Base-by-base conservation (phyloP, 208 protist species). In the Acanthamoeba lenticulata region DNA sequence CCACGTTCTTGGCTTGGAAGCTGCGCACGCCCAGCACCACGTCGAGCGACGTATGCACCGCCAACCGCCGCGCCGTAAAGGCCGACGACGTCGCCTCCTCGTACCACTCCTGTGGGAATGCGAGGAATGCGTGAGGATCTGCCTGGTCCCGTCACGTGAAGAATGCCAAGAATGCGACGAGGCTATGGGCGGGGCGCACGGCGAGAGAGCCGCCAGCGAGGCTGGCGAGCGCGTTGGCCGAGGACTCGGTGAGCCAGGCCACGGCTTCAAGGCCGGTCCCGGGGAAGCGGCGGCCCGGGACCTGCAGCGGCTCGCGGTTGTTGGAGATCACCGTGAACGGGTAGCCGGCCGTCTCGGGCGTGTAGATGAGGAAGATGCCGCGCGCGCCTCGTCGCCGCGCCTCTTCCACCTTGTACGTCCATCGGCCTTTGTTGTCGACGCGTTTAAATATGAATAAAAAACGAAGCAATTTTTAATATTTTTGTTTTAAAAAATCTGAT, bases 321-420 rank as follows among this genome's bases (percentile, higher is more conserved):
- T 83, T 83, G 27, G 74, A 83, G 42, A 83, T 83, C 17, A 83
- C 74, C 74, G 74, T 55, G 74, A 83, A 83, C 9, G 74, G 74
- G 34, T 83, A 83, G 42, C 74, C 74, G 74, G 74, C 74, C 27
- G 74, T 83, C 15, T 44, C 74, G 27, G 74, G 74, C 29, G 74
- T 83, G 42, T 83, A 83, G 42, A 83, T 83, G 40, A 83, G 74
- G 27, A 83, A 83, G 42, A 83, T 83, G 74, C 74, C 74, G 45
- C 74, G 74, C 11, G 74, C 74, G 29, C 74, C 74, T 44, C 74
- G 27, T 44, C 74, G 40, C n/a, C 74, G 7, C 21, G 38, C 74
- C 42, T 83, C 74, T n/a, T 83, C 74, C 29, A 83, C 74, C 74
- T 83, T 83, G 42, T 83, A 83, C 27, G 74, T 83, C 74, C 74